Evolutionary conservation across 2,329 filamentous ascomycete species (phyloP).

Genomic region (Aspergillus costaricaensis): DNA sequence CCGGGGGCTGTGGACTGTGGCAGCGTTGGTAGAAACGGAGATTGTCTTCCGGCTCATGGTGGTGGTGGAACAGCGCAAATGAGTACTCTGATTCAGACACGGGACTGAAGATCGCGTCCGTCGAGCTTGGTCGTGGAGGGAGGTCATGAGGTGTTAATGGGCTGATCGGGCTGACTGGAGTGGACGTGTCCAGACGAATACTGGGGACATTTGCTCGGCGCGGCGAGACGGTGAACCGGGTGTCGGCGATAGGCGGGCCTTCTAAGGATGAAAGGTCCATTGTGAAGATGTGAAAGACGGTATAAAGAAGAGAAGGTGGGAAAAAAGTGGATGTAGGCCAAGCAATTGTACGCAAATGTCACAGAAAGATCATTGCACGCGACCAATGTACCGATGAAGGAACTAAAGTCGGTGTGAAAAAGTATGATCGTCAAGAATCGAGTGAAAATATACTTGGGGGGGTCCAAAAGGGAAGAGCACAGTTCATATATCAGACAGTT

Average conservation of each 20-base stretch:
- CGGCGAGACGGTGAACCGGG: slow-evolving; percentile 16
- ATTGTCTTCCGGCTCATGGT: not conserved
- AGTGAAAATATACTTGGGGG: not conserved
- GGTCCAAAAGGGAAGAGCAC: not conserved
- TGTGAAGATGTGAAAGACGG: not conserved
- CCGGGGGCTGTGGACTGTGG: not conserved
- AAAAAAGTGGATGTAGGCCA: not conserved
- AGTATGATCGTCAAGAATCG: not conserved
- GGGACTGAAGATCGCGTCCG: slow-evolving; percentile 13
- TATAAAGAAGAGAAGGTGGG: not conserved
- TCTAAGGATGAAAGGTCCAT: slow-evolving; percentile 41
- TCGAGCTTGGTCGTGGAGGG: slow-evolving; percentile 22
- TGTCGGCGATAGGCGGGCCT: slow-evolving; percentile 34
- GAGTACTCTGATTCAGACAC: not conserved
- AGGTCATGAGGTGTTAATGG: slow-evolving; percentile 4
- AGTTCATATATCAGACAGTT: not conserved
- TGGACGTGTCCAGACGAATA: slow-evolving; percentile 15
- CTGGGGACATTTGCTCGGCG: slow-evolving; percentile 9
- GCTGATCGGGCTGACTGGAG: slow-evolving; percentile 12
- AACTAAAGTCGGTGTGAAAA: not conserved
- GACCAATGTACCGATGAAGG: not conserved
- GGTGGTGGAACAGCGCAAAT: not conserved
- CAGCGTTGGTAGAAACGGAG: slow-evolving; percentile 9
- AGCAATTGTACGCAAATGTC: not conserved
- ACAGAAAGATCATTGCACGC: not conserved